Evolutionary conservation across 371 early-diverging fungal genomes (phyloP).

Genomic region (Mucor plumbeus): DNA sequence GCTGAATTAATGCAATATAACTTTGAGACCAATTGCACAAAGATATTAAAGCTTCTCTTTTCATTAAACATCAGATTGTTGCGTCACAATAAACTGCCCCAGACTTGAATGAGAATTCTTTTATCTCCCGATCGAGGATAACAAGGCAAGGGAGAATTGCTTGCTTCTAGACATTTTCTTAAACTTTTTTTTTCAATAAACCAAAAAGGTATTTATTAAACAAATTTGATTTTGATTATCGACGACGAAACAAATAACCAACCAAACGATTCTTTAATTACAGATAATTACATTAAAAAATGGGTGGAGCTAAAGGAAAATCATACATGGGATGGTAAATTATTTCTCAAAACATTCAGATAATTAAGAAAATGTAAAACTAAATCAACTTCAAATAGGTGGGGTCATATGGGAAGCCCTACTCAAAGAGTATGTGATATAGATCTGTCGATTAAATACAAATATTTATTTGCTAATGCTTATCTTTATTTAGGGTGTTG

Average conservation of each 20-base stretch:
- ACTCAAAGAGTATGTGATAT: conserved; percentile 59
- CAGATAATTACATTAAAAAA: conserved; percentile 28
- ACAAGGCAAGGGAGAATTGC: conserved; percentile 13
- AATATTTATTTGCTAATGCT: background rate
- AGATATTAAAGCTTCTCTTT: no score
- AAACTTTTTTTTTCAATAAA: conserved; percentile 9
- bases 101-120: conserved; percentile 8
- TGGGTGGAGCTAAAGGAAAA: conserved; percentile 48
- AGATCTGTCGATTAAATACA: background rate
- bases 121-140: conserved; percentile 5
- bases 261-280: background rate
- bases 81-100: conserved; percentile 7
- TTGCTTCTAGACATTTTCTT: background rate
- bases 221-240: background rate
- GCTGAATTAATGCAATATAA: no score
- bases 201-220: conserved; percentile 13
- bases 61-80: background rate
- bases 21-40: no score
- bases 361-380: background rate
- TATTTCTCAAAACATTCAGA: background rate
- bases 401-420: conserved; percentile 79
- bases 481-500: conserved; percentile 59
- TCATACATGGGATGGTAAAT: conserved; percentile 53
- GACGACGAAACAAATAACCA: background rate
- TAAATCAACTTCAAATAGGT: conserved; percentile 44